Evolutionary conservation across 2,329 filamentous ascomycete genomes (phyloP), one percentile per base, ranked within the genome.

Genomic region (Aureobasidium sp.): DNA sequence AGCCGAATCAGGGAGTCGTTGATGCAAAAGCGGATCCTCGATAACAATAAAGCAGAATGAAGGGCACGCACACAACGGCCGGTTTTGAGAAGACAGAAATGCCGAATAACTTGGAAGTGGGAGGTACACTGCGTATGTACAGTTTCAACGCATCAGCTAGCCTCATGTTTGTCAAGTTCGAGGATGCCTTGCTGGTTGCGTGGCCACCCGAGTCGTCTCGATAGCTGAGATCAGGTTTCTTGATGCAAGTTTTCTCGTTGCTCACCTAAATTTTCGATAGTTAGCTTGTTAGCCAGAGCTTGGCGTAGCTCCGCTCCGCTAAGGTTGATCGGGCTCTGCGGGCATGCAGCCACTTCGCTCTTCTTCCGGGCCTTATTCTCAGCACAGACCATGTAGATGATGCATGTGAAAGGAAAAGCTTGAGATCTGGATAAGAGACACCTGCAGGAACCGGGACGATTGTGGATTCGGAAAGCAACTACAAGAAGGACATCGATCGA

Each of bases 321-420:
- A 45, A 57, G 41, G 53, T 44, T 32, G 53, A 57, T 57, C 53
- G n/a, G 53, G 41, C 30, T 53, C 45, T 48, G 27, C 45, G 51
- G 36, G 53, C 41, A 57, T 57, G 53, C 53, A 57, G 53, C 53
- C 53, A 57, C 53, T 54, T 51, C 14, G 53, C 53, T 57, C 53
- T 57, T 57, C 53, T 57, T 30, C 53, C 39, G 53, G 53, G 39
- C 53, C 53, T 57, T 57, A 45, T 44, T 14, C 11, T 14, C 13
- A 32, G 53, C 53, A 57, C 53, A 57, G 53, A 45, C 39, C 53
- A 57, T 34, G n/a, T 42, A 11, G 37, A 42, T 54, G 50, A 57
- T 57, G 53, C 53, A 57, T 57, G 53, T 57, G 53, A 57, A 57
- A 36, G 53, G 39, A 57, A 57, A 57, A 44, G 53, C 53, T 57